Evolutionary conservation across 2,329 filamentous ascomycete species (phyloP).

Genomic region (Metarhizium anisopliae): DNA sequence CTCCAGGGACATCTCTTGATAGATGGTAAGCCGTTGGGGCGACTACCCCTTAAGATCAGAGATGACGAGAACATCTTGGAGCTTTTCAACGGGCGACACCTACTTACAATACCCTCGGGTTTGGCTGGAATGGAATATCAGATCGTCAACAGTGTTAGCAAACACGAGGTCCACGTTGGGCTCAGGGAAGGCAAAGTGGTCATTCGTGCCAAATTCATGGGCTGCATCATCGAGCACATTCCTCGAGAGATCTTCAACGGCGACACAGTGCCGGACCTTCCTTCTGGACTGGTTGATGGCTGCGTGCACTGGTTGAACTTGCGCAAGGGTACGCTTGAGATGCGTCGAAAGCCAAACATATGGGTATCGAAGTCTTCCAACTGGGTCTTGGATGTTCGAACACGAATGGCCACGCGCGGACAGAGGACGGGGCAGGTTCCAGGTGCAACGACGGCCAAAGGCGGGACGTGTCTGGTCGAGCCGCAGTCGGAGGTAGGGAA

Average conservation of each 20-base stretch:
- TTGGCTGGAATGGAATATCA: conserved; percentile 45
- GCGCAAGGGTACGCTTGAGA: conserved; percentile 31
- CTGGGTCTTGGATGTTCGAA: conserved; percentile 25
- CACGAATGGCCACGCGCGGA: conserved; percentile 9
- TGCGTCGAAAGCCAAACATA: conserved; percentile 32
- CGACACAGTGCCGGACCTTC: conserved; percentile 35
- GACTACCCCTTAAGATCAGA: conserved; percentile 42
- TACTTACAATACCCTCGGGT: conserved; percentile 43
- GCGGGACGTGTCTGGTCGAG: conserved; percentile 32
- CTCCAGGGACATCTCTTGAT: conserved; percentile 25
- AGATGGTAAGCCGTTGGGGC: conserved; percentile 25
- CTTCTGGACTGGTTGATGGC: conserved; percentile 35
- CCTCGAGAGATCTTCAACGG: conserved; percentile 21
- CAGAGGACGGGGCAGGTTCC: not conserved
- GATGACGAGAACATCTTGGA: conserved; percentile 31
- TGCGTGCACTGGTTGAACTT: conserved; percentile 55
- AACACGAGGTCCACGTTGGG: conserved; percentile 43
- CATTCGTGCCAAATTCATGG: conserved; percentile 28
- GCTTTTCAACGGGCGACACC: conserved; percentile 44
- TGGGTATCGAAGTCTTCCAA: conserved; percentile 18
- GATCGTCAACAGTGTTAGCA: conserved; percentile 13
- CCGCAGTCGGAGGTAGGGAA: conserved; percentile 32
- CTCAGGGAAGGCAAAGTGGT: conserved; percentile 29
- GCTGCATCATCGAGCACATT: conserved; percentile 22
- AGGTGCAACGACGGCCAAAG: not conserved